phyloP scores from a whole-genome alignment of 352 stramenopile species.

The Thalassiosira oceanica region DNA sequence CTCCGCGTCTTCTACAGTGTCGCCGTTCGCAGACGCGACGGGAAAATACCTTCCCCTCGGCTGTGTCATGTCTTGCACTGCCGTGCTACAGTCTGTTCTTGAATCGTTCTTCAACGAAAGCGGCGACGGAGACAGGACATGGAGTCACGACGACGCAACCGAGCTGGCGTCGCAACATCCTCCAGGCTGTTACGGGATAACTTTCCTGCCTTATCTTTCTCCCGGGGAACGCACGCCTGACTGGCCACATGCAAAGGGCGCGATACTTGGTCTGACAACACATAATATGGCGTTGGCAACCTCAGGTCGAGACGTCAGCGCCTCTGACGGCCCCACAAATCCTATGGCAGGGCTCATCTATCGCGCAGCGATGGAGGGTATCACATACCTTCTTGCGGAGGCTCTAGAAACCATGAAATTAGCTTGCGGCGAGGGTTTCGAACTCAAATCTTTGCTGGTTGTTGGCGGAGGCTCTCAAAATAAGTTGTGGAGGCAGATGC shows the following conservation, averaged over 20 bases:
- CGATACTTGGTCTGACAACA: constrained; percentile 29
- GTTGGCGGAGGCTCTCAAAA: constrained; percentile 40
- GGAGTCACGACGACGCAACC: constrained; percentile 25
- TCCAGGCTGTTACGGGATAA: constrained; percentile 33
- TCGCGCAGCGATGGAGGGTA: constrained; percentile 33
- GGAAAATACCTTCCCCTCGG: constrained; percentile 30
- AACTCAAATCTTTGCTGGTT: constrained; percentile 14
- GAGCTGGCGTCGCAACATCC: constrained; percentile 5
- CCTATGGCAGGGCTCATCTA: constrained; percentile 31
- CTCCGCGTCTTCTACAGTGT: constrained; percentile 14
- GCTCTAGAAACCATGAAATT: constrained; percentile 10
- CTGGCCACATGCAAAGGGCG: constrained; percentile 34
- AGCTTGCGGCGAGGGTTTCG: constrained; percentile 9
- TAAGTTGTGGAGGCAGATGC: constrained; percentile 39
- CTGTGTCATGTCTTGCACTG: constrained; percentile 45
- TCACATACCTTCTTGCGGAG: constrained; percentile 29
- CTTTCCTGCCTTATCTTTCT: constrained; percentile 37
- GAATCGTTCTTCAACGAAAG: constrained; percentile 10
- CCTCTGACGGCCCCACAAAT: no score
- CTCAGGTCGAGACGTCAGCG: background rate
- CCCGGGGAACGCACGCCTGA: constrained; percentile 40
- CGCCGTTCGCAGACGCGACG: constrained; percentile 39
- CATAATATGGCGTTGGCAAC: constrained; percentile 17
- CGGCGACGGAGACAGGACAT: background rate
- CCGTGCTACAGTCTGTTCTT: constrained; percentile 28